Evolutionary conservation across 208 protist genomes (phyloP).

Genomic region (Strigomonas culicis): DNA sequence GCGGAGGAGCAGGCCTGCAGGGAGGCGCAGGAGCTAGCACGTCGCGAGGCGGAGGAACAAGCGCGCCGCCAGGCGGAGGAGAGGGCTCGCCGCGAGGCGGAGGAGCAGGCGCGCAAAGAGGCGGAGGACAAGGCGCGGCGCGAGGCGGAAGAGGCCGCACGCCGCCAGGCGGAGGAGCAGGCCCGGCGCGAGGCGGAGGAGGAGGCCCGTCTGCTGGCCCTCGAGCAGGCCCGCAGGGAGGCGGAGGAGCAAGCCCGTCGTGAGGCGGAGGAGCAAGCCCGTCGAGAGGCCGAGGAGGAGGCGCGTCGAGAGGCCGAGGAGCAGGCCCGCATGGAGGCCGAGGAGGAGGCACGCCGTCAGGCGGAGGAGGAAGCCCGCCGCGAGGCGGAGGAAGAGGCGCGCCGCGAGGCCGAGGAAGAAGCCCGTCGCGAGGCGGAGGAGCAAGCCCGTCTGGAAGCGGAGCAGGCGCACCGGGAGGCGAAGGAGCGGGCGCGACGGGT

Average conservation of each 20-base stretch:
- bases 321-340: conserved; percentile 17
- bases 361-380: conserved; percentile 17
- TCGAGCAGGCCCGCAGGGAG: conserved; percentile 11
- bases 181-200: conserved; percentile 9
- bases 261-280: conserved; percentile 20
- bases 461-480: conserved; percentile 10
- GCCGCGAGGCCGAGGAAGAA: conserved; percentile 17
- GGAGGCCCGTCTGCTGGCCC: conserved; percentile 3
- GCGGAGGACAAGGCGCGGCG: conserved; percentile 12
- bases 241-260: conserved; percentile 20
- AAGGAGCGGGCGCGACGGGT: conserved; percentile 15
- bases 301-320: conserved; percentile 19
- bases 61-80: conserved; percentile 11
- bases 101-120: conserved; percentile 9
- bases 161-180: conserved; percentile 14
- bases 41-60: conserved; percentile 15
- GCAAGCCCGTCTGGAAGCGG: conserved; percentile 17
- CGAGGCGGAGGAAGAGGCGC: conserved; percentile 17
- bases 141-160: conserved; percentile 9
- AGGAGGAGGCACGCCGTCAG: conserved; percentile 16
- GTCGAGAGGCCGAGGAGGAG: conserved; percentile 17
- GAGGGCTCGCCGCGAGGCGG: conserved; percentile 7
- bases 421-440: conserved; percentile 18
- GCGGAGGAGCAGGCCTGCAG: conserved; percentile 14
- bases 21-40: conserved; percentile 14